Evolutionary conservation across 352 stramenopile species (phyloP).

Genomic region (Lagenidium sp.): DNA sequence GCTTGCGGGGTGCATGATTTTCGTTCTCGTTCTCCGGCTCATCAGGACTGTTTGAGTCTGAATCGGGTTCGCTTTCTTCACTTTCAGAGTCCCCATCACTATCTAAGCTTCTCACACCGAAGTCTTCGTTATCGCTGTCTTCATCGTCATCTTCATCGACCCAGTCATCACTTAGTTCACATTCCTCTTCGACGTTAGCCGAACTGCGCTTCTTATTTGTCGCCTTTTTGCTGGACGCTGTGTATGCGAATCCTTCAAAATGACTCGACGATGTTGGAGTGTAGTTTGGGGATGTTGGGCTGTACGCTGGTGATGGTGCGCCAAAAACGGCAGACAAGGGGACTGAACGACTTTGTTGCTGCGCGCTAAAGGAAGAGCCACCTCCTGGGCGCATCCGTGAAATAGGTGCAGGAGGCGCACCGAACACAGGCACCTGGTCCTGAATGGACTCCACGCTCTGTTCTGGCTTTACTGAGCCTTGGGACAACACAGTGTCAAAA

Average conservation of each 20-base stretch:
- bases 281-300: no score
- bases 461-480: not conserved
- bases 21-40: not conserved
- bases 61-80: not conserved
- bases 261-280: not conserved
- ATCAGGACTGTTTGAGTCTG: no score
- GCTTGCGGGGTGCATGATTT: conserved; percentile 1
- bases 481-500: conserved; percentile 8
- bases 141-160: conserved; percentile 5
- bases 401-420: no score
- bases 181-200: no score
- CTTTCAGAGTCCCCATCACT: conserved; percentile 4
- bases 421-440: no score
- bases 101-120: conserved; percentile 1
- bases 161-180: no score
- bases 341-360: no score
- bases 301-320: no score
- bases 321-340: no score
- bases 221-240: not conserved
- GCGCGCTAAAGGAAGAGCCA: no score
- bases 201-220: not conserved
- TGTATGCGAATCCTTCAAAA: not conserved
- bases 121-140: not conserved
- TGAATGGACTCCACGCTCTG: not conserved
- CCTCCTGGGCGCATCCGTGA: not conserved